Evolutionary conservation across 75 land plant genomes (phyloP), one percentile per base, ranked within the genome.

Genomic region (Cupressus sempervirens): DNA sequence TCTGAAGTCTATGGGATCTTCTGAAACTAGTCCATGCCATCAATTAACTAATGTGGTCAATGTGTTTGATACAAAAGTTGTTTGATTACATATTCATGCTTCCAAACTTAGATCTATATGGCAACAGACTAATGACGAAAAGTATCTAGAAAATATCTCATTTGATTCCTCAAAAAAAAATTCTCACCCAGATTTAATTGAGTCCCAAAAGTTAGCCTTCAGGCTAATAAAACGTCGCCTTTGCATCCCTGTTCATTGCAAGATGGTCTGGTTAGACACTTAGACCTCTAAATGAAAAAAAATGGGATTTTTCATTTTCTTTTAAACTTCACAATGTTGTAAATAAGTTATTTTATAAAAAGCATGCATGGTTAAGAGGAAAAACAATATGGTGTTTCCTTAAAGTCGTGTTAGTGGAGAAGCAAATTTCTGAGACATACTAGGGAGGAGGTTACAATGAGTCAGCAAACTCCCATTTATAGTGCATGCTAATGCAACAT

Each of bases 171-270:
- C 2, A 15, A 65, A 3, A 32, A 7, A 32, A 16, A 12, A 9
- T 32, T 82, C n/a, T 88, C 87, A 93, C 94, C 93, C 90, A 74
- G 94, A 89, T 93, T 82, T 93, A 23, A 93, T 88, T 43, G 90
- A 87, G 72, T 93, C 93, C 94, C 94, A 93, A 88, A 93, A 90
- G 48, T 86, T 82, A 82, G 91, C 88, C 82, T 82, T 90, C 76
- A 87, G 43, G 36, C 65, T 73, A 36, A n/a, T 84, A 45, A 38
- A 18, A 77, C 81, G 32, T 77, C 81, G n/a, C 45, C 13, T 77
- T 77, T 43, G 45, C n/a, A 77, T 10, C 50, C 81, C 81, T 77
- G 50, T 20, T 15, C 43, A 77, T 77, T 77, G 46, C 48, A 77
- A 15, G 23, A 77, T 30, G 20, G n/a, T 43, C 41, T 40, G 5